Base-by-base conservation (phyloP, 306 rosid species). In the Casuarina glauca region DNA sequence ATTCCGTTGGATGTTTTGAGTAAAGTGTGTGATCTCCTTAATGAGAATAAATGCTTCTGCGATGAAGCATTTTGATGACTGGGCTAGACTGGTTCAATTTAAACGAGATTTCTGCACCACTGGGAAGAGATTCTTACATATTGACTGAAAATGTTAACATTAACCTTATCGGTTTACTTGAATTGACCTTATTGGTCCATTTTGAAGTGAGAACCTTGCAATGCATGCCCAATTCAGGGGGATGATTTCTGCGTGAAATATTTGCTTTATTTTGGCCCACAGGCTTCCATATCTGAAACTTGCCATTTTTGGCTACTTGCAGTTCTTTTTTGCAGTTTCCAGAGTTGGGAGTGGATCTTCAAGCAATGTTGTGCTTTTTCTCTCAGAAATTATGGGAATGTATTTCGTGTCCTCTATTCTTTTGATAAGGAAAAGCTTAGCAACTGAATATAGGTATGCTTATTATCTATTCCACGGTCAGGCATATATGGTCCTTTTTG, bases 281-380 rank as follows among this genome's bases (percentile, higher is more conserved):
- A 3, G 13, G 49, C 35, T 48, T 78, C 57, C 26, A 39, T 75
- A 70, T 69, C 42, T 57, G n/a, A 19, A 69, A 83, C 80, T 69
- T 74, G 70, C 54, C 60, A 26, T 68, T 44, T 63, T 74, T 79
- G 20, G 50, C 69, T 83, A 72, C 38, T 1, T 73, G 74, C 84
- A 95, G 99, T 95, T 95, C 96, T 95, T 95, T 88, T 95, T 95
- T 64, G 97, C 99, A 72, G 97, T 95, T 78, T 95, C 97, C 76
- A 88, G 99, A 85, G 97, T 91, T 77, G 97, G 99, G 77, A 95
- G 99, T 87, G 97, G 99, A 85, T 95, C 99, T 76, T 95, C 99
- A 50, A 95, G 99, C 91, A 95, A 95, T 58, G 97, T 95, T 32
- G 97, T 95, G 67, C 91, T 95, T 76, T 93, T 95, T 85, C 88